Evolutionary conservation across 345 rosid genomes (phyloP).

Genomic region (Acer negundo): DNA sequence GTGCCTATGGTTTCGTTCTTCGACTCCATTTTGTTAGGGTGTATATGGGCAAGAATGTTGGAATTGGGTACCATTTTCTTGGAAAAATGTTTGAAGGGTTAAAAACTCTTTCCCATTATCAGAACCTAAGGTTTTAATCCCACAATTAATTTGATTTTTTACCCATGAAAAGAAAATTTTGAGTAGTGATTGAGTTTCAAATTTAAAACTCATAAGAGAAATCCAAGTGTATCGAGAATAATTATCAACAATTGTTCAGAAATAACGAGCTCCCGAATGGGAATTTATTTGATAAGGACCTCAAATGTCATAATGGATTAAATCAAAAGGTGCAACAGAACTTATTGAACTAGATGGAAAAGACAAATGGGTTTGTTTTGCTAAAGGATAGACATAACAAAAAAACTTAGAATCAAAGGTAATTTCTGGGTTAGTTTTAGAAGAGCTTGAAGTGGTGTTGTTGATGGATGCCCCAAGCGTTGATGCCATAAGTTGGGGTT

Average conservation of each 20-base stretch:
- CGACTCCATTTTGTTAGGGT: background rate
- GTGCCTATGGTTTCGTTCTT: slow-evolving; percentile 6
- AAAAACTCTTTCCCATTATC: slow-evolving; percentile 20
- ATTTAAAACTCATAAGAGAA: slow-evolving; percentile 13
- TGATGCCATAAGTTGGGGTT: slow-evolving; percentile 15
- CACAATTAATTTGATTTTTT: background rate
- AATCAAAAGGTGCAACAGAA: background rate
- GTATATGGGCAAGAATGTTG: slow-evolving; percentile 18
- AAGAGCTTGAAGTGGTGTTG: background rate
- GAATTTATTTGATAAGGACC: background rate
- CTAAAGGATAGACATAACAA: background rate
- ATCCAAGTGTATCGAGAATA: slow-evolving; percentile 8
- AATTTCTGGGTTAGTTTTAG: background rate
- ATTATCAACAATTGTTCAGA: slow-evolving; percentile 12
- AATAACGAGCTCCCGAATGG: background rate
- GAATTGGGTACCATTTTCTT: background rate
- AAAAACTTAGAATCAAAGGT: background rate
- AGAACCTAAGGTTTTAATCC: background rate
- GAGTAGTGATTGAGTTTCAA: background rate
- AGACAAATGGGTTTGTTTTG: background rate
- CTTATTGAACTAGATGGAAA: background rate
- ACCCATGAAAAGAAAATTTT: background rate
- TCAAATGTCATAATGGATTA: slow-evolving; percentile 11
- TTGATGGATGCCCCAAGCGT: background rate
- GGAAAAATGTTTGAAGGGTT: background rate